phyloP scores from a whole-genome alignment of 2,329 filamentous ascomycete genomes.

The Coniosporium tulheliwenetii region DNA sequence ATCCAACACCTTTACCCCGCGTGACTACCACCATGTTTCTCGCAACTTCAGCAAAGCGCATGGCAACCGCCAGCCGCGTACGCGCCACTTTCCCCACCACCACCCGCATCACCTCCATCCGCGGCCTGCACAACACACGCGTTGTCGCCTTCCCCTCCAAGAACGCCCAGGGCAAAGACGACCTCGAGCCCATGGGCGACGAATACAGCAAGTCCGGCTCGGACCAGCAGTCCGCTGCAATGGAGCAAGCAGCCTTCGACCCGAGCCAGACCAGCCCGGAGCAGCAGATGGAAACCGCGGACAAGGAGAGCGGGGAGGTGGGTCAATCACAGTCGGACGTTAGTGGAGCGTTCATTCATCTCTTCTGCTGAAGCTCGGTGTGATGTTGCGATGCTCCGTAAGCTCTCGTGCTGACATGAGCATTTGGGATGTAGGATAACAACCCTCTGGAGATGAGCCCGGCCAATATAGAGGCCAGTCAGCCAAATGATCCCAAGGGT shows the following conservation, averaged over 20 bases:
- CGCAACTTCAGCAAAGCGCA: background rate
- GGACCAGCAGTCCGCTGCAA: constrained; percentile 40
- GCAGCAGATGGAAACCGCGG: constrained; percentile 29
- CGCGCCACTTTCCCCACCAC: background rate
- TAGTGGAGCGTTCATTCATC: background rate
- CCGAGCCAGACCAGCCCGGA: constrained; percentile 53
- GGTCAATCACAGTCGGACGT: background rate
- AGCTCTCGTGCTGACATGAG: background rate
- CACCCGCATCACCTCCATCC: background rate
- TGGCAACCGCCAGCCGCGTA: background rate
- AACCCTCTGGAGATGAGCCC: constrained; percentile 45
- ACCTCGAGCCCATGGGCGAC: constrained; percentile 46
- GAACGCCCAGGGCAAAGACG: constrained; percentile 34
- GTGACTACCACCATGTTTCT: too few relatives aligned
- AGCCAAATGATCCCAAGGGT: constrained; percentile 24
- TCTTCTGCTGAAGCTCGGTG: too few relatives aligned
- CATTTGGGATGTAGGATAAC: constrained; percentile 10
- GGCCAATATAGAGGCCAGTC: constrained; percentile 42
- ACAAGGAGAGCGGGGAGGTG: constrained; percentile 13
- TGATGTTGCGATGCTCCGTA: too few relatives aligned
- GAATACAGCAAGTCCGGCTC: constrained; percentile 56
- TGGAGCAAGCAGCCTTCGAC: constrained; percentile 51
- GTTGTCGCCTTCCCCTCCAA: constrained; percentile 10
- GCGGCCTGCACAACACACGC: background rate
- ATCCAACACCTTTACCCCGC: too few relatives aligned